These are phyloP conservation scores for Syzygium aromaticum DNA, from an alignment of 345 rosid species.

Conservation along the genomic window DNA sequence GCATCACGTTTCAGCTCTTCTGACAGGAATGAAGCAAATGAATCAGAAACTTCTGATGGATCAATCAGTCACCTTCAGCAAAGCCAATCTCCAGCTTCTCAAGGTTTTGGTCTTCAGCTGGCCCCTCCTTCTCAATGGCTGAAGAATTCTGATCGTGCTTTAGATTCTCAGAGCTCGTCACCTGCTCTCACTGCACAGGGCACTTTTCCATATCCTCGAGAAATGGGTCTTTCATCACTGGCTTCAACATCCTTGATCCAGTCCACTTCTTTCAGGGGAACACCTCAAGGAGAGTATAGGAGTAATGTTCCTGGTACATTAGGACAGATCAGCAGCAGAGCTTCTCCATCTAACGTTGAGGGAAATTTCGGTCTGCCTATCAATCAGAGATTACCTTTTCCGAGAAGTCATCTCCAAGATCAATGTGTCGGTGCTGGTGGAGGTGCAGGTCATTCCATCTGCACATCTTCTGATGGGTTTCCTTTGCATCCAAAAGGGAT, in stretches of 20 bases:
- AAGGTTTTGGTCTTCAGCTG: slow-evolving; percentile 72
- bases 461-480: slow-evolving; percentile 26
- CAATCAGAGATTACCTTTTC: slow-evolving; percentile 36
- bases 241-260: slow-evolving; percentile 37
- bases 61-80: slow-evolving; percentile 45
- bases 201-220: slow-evolving; percentile 27
- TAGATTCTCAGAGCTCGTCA: slow-evolving; percentile 29
- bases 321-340: slow-evolving; percentile 23
- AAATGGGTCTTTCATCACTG: slow-evolving; percentile 28
- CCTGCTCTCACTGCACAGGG: slow-evolving; percentile 20
- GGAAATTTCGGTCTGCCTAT: slow-evolving; percentile 20
- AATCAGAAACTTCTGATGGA: slow-evolving; percentile 44
- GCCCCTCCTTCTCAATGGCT: slow-evolving; percentile 74
- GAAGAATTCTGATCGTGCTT: slow-evolving; percentile 19
- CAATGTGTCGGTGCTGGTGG: slow-evolving; percentile 12
- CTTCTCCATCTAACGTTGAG: slow-evolving; percentile 7
- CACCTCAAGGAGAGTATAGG: slow-evolving; percentile 29
- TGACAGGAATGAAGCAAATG: slow-evolving; percentile 27
- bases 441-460: slow-evolving; percentile 20
- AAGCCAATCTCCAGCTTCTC: slow-evolving; percentile 49
- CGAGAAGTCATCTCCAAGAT: slow-evolving; percentile 30
- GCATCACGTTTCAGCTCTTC: slow-evolving; percentile 37
- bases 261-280: slow-evolving; percentile 26
- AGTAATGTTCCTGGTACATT: slow-evolving; percentile 16
- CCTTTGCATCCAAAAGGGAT: slow-evolving; percentile 24